Base-by-base conservation (phyloP, 306 rosid genomes). In the Medicago arabica region DNA sequence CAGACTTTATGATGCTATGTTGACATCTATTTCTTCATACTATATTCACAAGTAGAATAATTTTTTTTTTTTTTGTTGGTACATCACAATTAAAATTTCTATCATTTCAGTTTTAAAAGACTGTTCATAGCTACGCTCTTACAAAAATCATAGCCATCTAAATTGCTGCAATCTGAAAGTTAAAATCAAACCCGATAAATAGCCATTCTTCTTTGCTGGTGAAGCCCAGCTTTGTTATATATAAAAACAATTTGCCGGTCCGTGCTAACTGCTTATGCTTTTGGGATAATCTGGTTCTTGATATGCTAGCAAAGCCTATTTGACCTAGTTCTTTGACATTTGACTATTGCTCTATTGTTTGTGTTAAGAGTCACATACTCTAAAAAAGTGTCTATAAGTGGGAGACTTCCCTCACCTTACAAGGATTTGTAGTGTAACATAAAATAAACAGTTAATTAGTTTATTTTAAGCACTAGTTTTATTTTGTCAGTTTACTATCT, bases 1-100 rank as follows among this genome's bases (percentile, higher is more conserved):
- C 72, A 61, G 75, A 81, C 72, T 62, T 72, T 57, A 51, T 57
- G 21, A 67, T 77, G 67, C 68, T 47, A 67, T 78, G 68, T 50
- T 8, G 38, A 55, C 77, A 46, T 46, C 25, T 23, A 67, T 69
- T 77, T 55, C 77, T 62, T 76, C 49, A 44, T 44, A 70, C 51
- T 44, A 70, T 62, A 63, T 51, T 73, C 75, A 44, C 67, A 23
- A 39, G 40, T 76, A 69, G 18, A 67, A 51, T 59, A n/a, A n/a
- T n/a, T 77, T 38, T 28, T 28, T 3, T 28, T 28, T 28, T 28
- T 28, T 28, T 28, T 28, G 0, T 28, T 28, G 31, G 31, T 3
- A 28, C 31, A 3, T 73, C 75, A 44, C 67, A 36, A 39, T 49
- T 76, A 69, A 15, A 67, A 53, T 59, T 77, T 38, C 55, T 66